Evolutionary conservation across 768 basidiomycete genomes (phyloP).

Genomic region (Termitomyces sp.): DNA sequence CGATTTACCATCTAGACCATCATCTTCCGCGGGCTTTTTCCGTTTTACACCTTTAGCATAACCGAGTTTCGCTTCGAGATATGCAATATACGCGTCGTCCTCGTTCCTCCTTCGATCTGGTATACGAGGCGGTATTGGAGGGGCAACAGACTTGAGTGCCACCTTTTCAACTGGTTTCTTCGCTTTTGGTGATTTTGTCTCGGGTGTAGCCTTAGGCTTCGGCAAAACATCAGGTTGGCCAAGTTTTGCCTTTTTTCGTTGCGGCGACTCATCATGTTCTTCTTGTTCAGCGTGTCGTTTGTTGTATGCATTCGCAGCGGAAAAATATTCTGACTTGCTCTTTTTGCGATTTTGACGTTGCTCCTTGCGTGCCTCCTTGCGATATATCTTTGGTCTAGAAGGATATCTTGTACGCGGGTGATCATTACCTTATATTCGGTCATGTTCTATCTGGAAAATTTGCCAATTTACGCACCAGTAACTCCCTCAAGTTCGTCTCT

Average conservation of each 20-base stretch:
- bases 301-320: conserved; percentile 17
- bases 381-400: conserved; percentile 25
- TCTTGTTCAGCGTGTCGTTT: conserved; percentile 40
- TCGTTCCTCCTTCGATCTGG: conserved; percentile 40
- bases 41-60: conserved; percentile 39
- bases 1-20: conserved; percentile 78
- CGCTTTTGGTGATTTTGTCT: conserved; percentile 3
- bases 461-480: conserved; percentile 8
- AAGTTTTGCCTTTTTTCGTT: conserved; percentile 43
- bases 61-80: conserved; percentile 76
- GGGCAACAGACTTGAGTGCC: conserved; percentile 9
- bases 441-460: neutral
- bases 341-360: conserved; percentile 54
- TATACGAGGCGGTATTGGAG: conserved; percentile 6
- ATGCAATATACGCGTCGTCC: conserved; percentile 84
- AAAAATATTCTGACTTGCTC: conserved; percentile 58
- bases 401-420: conserved; percentile 15
- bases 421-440: conserved; percentile 14
- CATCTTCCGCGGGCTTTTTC: conserved; percentile 49
- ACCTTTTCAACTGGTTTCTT: conserved; percentile 31
- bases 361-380: conserved; percentile 64
- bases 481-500: conserved; percentile 23
- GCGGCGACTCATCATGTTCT: conserved; percentile 41
- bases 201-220: neutral
- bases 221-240: conserved; percentile 1